Evolutionary conservation across 2,329 filamentous ascomycete species (phyloP), one percentile per base, ranked within the genome.

Genomic region (Mycosphaerella arachidis): DNA sequence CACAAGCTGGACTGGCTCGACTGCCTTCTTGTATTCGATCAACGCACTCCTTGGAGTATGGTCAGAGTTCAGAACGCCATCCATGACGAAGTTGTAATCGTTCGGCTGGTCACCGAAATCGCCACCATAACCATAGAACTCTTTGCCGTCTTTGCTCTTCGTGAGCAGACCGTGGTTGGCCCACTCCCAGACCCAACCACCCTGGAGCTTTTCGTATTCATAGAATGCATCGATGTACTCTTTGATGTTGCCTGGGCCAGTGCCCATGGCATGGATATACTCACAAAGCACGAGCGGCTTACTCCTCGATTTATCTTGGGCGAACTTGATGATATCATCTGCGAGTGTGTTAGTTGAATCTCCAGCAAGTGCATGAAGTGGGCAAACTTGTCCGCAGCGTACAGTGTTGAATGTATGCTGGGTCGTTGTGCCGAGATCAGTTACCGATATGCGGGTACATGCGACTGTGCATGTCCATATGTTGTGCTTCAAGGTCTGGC

Each of bases 191-290:
- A 76, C 72, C 68, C 76, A 76, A 0, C 87, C 87, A 10, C 87
- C 87, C 67, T 89, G 86, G 0, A 90, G 78, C 1, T 81, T 79
- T 0, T 81, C 81, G 60, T 88, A 77, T 30, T 78, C 78, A 33
- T 82, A 81, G 74, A 90, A 91, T 0, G 81, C 79, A 45, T 85
- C 78, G 53, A 87, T 78, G 61, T 91, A 91, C 61, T 90, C 87
- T 61, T 87, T 81, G 10, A 91, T 78, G 35, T 82, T 83, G 1
- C 88, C 88, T 0, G 88, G 88, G 0, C 87, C 88, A 66, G 90
- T 91, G 6, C 88, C 88, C 88, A 91, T 90, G 1, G 88, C 86
- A 67, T 83, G 81, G 0, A 75, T 78, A 59, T 79, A 84, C 66
- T 84, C 81, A 62, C 81, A 83, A 4, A 81, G 77, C 1, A 89